These are phyloP conservation scores for Candida broadrunensis DNA, from an alignment of 805 yeast genomes.

Conservation along the genomic window DNA sequence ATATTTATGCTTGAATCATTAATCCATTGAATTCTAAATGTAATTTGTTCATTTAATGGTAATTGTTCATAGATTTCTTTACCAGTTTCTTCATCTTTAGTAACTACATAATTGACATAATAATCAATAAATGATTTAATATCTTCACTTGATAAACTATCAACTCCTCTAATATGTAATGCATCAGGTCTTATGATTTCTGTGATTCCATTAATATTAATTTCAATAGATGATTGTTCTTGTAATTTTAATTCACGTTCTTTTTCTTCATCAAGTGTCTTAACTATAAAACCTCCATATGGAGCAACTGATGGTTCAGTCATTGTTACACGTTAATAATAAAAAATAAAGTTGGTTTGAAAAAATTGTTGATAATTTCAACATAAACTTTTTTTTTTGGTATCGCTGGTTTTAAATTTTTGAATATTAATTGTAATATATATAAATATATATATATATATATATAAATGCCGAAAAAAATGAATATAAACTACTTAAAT, in stretches of 20 bases:
- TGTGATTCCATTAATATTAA: constrained; percentile 25
- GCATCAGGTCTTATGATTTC: constrained; percentile 45
- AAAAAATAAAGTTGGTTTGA: background rate
- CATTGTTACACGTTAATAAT: constrained; percentile 7
- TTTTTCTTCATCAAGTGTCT: constrained; percentile 38
- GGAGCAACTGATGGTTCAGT: constrained; percentile 31
- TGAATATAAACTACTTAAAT: too few relatives aligned
- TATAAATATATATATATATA: too few relatives aligned
- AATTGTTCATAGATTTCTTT: constrained; percentile 17
- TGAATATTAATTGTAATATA: too few relatives aligned
- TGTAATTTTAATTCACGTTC: constrained; percentile 25
- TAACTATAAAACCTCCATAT: constrained; percentile 41
- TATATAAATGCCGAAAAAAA: too few relatives aligned
- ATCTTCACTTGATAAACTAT: constrained; percentile 57
- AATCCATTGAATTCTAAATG: constrained; percentile 60
- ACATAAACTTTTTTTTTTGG: too few relatives aligned
- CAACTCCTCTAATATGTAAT: constrained; percentile 57
- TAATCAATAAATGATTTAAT: constrained; percentile 54
- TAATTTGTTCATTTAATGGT: constrained; percentile 26
- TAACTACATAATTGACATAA: constrained; percentile 33
- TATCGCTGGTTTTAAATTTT: background rate
- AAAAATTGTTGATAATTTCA: too few relatives aligned
- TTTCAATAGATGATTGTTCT: constrained; percentile 28
- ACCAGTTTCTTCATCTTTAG: constrained; percentile 12
- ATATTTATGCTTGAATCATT: constrained; percentile 59